Base-by-base conservation (phyloP, 495 filamentous ascomycete species). In the Penicillium maclennaniae region DNA sequence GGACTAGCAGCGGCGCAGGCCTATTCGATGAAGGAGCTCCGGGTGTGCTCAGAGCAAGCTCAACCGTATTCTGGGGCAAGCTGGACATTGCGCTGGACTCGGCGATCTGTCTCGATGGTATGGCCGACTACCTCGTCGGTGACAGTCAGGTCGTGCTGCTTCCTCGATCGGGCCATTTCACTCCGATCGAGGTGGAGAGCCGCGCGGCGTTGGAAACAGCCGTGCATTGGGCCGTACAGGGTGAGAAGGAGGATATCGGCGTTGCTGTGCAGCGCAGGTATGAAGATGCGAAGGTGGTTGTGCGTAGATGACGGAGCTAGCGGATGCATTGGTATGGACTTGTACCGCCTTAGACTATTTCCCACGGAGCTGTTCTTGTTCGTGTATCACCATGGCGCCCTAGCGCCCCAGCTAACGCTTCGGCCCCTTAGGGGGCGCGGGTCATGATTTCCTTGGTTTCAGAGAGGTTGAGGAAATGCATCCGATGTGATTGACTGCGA, bases 21-120 rank as follows among this genome's bases (percentile, higher is more conserved):
- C 45, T 82, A 14, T 77, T 79, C 47, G 71, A 79, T 20, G 72
- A 79, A 15, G 70, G 70, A 0, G 68, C 72, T 6, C 53, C 63
- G 6, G 76, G 79, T 0, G 59, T 66, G 8, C 49, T 83, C 23
- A 78, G 76, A 46, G 72, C 74, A 21, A 68, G 62, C 23, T 65
- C 76, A 7, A 83, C 79, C 16, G 54, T 83, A n/a, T 50, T 83
- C 21, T 79, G 76, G 69, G 80, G 81, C n/a, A 57, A 71, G 58
- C 54, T 71, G 21, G 79, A 83, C 53, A 41, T 61, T 39, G 72
- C 72, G 15, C 55, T 76, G 12, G 63, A 71, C 34, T 56, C 49
- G 20, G 61, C 60, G n/a, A 55, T 78, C 19, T 73, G 70, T 42
- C 58, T 78, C 15, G 69, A 71, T 55, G 75, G 75, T 0, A 74